Percentiles rank a stretch among this genome's conserved stretches.
phyloP scores from a whole-genome alignment of 2,329 filamentous ascomycete genomes.

The Botrytis porri region DNA sequence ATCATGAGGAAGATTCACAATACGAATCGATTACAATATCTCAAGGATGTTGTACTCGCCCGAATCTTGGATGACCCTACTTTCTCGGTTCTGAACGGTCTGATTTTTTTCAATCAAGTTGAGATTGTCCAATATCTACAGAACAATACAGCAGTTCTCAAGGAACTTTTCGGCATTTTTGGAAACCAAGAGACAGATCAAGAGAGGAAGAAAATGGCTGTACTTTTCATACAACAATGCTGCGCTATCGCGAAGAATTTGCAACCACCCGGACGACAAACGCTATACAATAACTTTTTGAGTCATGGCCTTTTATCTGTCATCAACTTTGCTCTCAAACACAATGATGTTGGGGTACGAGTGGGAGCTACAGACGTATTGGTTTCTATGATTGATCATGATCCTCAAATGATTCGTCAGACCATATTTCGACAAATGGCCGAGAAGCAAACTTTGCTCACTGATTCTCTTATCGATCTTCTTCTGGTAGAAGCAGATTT shows the following conservation, averaged over 20 bases:
- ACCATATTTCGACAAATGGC: conserved; percentile 91
- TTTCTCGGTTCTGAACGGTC: conserved; percentile 92
- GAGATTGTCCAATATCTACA: conserved; percentile 97
- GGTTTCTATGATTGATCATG: conserved; percentile 92
- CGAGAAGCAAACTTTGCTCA: conserved; percentile 80
- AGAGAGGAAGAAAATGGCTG: conserved; percentile 84
- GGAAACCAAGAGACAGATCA: conserved; percentile 59
- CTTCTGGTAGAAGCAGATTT: conserved; percentile 88
- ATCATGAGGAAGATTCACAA: conserved; percentile 92
- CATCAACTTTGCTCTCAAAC: conserved; percentile 86
- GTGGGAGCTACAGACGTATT: conserved; percentile 93
- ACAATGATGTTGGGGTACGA: conserved; percentile 77
- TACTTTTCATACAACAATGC: conserved; percentile 95
- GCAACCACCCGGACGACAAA: conserved; percentile 75
- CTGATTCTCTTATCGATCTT: conserved; percentile 88
- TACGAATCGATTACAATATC: conserved; percentile 91
- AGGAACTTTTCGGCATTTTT: conserved; percentile 86
- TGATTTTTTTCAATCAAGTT: conserved; percentile 99
- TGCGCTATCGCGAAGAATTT: conserved; percentile 92
- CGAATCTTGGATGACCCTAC: conserved; percentile 96
- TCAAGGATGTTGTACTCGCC: conserved; percentile 97
- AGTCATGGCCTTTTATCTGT: conserved; percentile 82
- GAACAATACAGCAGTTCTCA: conserved; percentile 71
- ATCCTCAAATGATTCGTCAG: conserved; percentile 87
- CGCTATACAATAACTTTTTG: conserved; percentile 87